Evolutionary conservation across 108 stramenopile genomes (phyloP).

Genomic region (Cyclotella kingstonii): DNA sequence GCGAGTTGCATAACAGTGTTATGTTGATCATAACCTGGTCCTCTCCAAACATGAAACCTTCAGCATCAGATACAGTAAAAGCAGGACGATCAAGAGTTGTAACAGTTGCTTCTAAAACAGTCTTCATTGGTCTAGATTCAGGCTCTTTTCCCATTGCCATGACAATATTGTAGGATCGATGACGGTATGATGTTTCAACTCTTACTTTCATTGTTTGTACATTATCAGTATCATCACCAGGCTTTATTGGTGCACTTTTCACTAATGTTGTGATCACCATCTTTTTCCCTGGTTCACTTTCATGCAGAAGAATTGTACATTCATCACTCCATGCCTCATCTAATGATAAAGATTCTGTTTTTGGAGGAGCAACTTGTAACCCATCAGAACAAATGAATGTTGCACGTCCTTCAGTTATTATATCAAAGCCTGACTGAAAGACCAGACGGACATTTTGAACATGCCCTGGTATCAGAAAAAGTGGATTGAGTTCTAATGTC

Average conservation of each 20-base stretch:
- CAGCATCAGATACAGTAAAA: slow-evolving; percentile 54
- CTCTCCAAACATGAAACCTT: slow-evolving; percentile 34
- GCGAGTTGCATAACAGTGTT: slow-evolving; percentile 61
- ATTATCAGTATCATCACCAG: slow-evolving; percentile 12
- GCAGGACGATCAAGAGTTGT: slow-evolving; percentile 66
- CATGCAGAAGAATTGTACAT: slow-evolving; percentile 40
- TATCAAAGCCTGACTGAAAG: slow-evolving; percentile 65
- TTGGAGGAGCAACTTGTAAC: slow-evolving; percentile 56
- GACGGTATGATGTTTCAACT: slow-evolving; percentile 55
- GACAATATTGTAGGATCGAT: slow-evolving; percentile 32
- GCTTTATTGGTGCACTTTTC: slow-evolving; percentile 53
- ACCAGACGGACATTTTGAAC: slow-evolving; percentile 64
- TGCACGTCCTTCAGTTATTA: slow-evolving; percentile 54
- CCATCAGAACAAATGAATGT: slow-evolving; percentile 60
- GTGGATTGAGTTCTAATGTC: slow-evolving; percentile 60
- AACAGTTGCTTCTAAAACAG: slow-evolving; percentile 57
- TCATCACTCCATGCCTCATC: slow-evolving; percentile 55
- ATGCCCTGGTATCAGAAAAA: slow-evolving; percentile 71
- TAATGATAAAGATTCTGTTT: slow-evolving; percentile 34
- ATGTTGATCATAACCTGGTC: slow-evolving; percentile 54
- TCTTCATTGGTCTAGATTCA: slow-evolving; percentile 49
- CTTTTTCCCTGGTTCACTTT: slow-evolving; percentile 53
- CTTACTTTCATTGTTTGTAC: slow-evolving; percentile 58
- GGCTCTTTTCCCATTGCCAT: slow-evolving; percentile 43
- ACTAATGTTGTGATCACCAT: slow-evolving; percentile 50